phyloP scores from a whole-genome alignment of 805 yeast species.

The Metschnikowia borealis region DNA sequence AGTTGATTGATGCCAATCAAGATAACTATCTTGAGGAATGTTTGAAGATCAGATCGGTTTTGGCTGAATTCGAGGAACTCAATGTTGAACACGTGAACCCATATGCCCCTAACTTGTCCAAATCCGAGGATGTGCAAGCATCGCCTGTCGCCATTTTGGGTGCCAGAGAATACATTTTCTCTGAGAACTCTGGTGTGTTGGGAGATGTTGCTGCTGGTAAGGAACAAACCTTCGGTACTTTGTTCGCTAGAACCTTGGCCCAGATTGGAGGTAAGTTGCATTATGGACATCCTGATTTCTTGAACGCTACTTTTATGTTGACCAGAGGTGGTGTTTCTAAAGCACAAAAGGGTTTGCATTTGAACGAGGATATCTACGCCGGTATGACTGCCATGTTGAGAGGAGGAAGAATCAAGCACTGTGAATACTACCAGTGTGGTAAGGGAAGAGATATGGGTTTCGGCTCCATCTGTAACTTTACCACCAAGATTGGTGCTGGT shows the following conservation, averaged over 20 bases:
- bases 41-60: slow-evolving; percentile 66
- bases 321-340: slow-evolving; percentile 86
- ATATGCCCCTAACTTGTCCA: slow-evolving; percentile 68
- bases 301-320: slow-evolving; percentile 71
- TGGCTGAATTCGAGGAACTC: slow-evolving; percentile 72
- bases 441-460: slow-evolving; percentile 85
- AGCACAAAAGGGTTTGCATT: slow-evolving; percentile 77
- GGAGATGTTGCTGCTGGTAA: slow-evolving; percentile 89
- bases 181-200: slow-evolving; percentile 75
- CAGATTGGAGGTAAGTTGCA: slow-evolving; percentile 80
- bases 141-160: slow-evolving; percentile 80
- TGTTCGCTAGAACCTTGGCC: slow-evolving; percentile 78
- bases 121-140: slow-evolving; percentile 40
- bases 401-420: slow-evolving; percentile 81
- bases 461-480: slow-evolving; percentile 76
- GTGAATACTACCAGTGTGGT: slow-evolving; percentile 82
- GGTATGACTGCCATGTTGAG: slow-evolving; percentile 76
- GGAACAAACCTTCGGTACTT: slow-evolving; percentile 83
- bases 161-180: slow-evolving; percentile 77
- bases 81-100: slow-evolving; percentile 64
- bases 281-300: slow-evolving; percentile 84
- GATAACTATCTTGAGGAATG: slow-evolving; percentile 82
- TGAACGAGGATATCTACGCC: slow-evolving; percentile 83
- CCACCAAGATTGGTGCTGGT: slow-evolving; percentile 84
- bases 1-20: slow-evolving; percentile 79